Evolutionary conservation across 331 rosid species (phyloP).

Genomic region (Arachis monticola): DNA sequence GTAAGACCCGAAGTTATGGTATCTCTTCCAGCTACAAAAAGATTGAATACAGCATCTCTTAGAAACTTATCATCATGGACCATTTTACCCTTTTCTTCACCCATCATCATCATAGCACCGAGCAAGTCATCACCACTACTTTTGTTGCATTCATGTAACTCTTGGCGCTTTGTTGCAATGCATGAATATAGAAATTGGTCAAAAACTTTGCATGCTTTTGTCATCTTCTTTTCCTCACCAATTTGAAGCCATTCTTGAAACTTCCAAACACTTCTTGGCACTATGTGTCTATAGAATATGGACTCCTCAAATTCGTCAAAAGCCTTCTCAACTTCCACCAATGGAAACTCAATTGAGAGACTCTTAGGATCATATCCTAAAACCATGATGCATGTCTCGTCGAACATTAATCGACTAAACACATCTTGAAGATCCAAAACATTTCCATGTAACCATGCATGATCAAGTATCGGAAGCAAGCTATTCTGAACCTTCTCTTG

Average conservation of each 20-base stretch:
- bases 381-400: conserved; percentile 38
- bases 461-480: conserved; percentile 39
- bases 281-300: conserved; percentile 32
- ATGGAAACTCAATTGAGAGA: conserved; percentile 44
- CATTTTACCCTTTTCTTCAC: background rate
- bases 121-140: conserved; percentile 33
- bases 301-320: conserved; percentile 48
- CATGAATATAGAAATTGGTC: conserved; percentile 42
- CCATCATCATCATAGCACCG: conserved; percentile 27
- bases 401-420: conserved; percentile 42
- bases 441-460: background rate
- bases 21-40: conserved; percentile 55
- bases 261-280: conserved; percentile 53
- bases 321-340: conserved; percentile 45
- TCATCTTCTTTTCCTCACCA: conserved; percentile 48
- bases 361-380: conserved; percentile 35
- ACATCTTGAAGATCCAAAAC: conserved; percentile 55
- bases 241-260: conserved; percentile 49
- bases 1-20: conserved; percentile 39
- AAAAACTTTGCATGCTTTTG: conserved; percentile 37
- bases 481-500: conserved; percentile 30
- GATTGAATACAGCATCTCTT: conserved; percentile 48
- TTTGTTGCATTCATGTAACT: background rate
- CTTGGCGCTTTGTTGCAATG: conserved; percentile 37
- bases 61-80: conserved; percentile 40